These are phyloP conservation scores for Verticillium dahliae DNA, from an alignment of 2,329 filamentous ascomycete species.

Conservation along the genomic window DNA sequence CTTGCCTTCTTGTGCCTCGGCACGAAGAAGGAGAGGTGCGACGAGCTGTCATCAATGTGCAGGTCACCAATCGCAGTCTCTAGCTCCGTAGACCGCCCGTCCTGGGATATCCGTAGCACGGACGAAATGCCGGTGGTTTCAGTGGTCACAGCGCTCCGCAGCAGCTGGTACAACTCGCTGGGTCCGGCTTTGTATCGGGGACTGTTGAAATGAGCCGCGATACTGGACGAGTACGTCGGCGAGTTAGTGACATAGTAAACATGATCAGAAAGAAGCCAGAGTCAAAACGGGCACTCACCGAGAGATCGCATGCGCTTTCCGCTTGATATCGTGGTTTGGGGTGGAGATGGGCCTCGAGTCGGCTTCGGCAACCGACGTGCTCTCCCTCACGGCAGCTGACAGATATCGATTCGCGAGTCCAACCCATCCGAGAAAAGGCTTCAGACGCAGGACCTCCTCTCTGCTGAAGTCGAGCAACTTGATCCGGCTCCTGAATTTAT, in stretches of 20 bases:
- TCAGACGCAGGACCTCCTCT: constrained; percentile 21
- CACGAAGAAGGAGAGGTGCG: constrained; percentile 21
- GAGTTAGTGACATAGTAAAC: not conserved
- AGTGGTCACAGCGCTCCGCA: constrained; percentile 12
- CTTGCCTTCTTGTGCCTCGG: constrained; percentile 19
- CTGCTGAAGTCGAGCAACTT: constrained; percentile 28
- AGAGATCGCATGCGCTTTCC: constrained; percentile 22
- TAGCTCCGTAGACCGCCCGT: constrained; percentile 12
- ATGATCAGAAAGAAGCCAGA: not conserved
- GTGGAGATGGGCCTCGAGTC: constrained; percentile 12
- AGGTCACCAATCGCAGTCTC: constrained; percentile 14
- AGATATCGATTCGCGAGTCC: constrained; percentile 22
- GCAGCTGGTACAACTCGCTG: not conserved
- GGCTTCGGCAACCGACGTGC: constrained; percentile 17
- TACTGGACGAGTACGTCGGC: not conserved
- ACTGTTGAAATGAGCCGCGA: constrained; percentile 1
- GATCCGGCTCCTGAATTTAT: constrained; percentile 18
- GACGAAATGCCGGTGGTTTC: constrained; percentile 24
- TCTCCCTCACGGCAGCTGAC: constrained; percentile 24
- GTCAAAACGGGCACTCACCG: constrained; percentile 17
- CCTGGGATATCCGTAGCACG: constrained; percentile 18
- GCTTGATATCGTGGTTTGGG: constrained; percentile 17
- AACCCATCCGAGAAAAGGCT: constrained; percentile 25
- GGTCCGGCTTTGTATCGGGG: not conserved
- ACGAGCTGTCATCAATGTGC: constrained; percentile 20